A percentile compares a stretch with the other conserved stretches of the same genome.
Evolutionary conservation across 495 filamentous ascomycete species (phyloP).

Genomic region (Neurospora terricola): DNA sequence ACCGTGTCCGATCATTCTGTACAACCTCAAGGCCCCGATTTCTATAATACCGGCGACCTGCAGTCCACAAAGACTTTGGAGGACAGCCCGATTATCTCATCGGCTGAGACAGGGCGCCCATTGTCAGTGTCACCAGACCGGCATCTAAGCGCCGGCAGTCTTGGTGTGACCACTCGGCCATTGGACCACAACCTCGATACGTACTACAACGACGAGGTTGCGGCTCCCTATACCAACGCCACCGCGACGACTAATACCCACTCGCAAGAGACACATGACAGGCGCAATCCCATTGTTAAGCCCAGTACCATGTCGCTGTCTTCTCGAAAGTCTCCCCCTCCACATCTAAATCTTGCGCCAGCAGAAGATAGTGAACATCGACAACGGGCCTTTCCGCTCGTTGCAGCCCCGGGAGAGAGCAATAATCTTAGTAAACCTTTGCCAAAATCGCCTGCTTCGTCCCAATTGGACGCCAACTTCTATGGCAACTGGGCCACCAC

Average conservation of each 20-base stretch:
- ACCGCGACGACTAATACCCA: conserved; percentile 3
- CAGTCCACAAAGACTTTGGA: conserved; percentile 24
- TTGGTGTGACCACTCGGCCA: conserved; percentile 22
- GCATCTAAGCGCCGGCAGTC: conserved; percentile 28
- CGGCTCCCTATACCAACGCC: neutral
- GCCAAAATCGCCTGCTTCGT: conserved; percentile 42
- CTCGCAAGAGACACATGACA: conserved; percentile 14
- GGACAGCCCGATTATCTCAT: conserved; percentile 22
- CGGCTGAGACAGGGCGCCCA: conserved; percentile 24
- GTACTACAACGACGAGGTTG: conserved; percentile 14
- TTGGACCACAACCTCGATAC: conserved; percentile 27
- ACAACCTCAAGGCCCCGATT: conserved; percentile 10
- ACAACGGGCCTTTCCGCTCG: neutral
- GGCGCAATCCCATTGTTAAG: conserved; percentile 19
- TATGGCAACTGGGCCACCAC: conserved; percentile 40
- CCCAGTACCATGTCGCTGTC: conserved; percentile 32
- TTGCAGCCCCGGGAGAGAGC: conserved; percentile 5
- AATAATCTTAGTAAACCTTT: conserved; percentile 39
- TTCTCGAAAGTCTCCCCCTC: conserved; percentile 37
- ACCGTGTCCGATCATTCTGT: conserved; percentile 9
- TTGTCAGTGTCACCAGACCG: conserved; percentile 19
- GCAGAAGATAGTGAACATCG: conserved; percentile 20
- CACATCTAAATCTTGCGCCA: conserved; percentile 34
- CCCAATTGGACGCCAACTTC: conserved; percentile 38
- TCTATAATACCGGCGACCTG: conserved; percentile 21